Evolutionary conservation across 352 stramenopile genomes (phyloP).

Genomic region (Phytophthora hibernalis): DNA sequence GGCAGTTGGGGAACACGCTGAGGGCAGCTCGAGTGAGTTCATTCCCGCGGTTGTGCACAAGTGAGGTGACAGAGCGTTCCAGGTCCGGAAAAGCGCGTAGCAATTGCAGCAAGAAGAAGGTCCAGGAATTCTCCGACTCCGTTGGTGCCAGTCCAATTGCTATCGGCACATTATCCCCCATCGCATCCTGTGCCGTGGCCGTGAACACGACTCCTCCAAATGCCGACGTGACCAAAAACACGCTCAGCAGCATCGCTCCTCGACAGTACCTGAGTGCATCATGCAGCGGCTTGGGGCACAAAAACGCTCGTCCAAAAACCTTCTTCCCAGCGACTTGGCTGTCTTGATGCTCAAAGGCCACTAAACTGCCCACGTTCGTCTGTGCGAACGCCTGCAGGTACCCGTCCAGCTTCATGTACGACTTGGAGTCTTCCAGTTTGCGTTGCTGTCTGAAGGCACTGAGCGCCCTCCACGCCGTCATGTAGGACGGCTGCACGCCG

Average conservation of each 20-base stretch:
- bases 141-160: slow-evolving; percentile 59
- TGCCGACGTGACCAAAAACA: slow-evolving; percentile 72
- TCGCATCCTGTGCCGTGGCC: slow-evolving; percentile 73
- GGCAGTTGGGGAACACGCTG: slow-evolving; percentile 58
- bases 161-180: slow-evolving; percentile 80
- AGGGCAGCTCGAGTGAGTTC: slow-evolving; percentile 50
- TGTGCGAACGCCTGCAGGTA: slow-evolving; percentile 71
- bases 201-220: slow-evolving; percentile 77
- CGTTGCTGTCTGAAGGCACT: slow-evolving; percentile 74
- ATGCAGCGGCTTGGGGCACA: slow-evolving; percentile 72
- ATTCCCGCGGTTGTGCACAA: slow-evolving; percentile 76
- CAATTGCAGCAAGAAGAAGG: slow-evolving; percentile 73
- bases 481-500: slow-evolving; percentile 77
- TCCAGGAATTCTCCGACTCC: slow-evolving; percentile 69
- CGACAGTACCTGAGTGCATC: slow-evolving; percentile 64
- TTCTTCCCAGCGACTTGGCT: slow-evolving; percentile 21
- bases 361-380: slow-evolving; percentile 64
- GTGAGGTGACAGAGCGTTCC: slow-evolving; percentile 51
- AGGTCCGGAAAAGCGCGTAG: slow-evolving; percentile 64
- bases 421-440: slow-evolving; percentile 68
- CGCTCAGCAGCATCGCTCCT: slow-evolving; percentile 66
- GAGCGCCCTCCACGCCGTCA: slow-evolving; percentile 81
- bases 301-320: slow-evolving; percentile 68
- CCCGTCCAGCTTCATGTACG: slow-evolving; percentile 71
- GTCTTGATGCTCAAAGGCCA: slow-evolving; percentile 66